Base-by-base conservation (phyloP, 2,329 filamentous ascomycete genomes). In the Neonectria neomacrospora region DNA sequence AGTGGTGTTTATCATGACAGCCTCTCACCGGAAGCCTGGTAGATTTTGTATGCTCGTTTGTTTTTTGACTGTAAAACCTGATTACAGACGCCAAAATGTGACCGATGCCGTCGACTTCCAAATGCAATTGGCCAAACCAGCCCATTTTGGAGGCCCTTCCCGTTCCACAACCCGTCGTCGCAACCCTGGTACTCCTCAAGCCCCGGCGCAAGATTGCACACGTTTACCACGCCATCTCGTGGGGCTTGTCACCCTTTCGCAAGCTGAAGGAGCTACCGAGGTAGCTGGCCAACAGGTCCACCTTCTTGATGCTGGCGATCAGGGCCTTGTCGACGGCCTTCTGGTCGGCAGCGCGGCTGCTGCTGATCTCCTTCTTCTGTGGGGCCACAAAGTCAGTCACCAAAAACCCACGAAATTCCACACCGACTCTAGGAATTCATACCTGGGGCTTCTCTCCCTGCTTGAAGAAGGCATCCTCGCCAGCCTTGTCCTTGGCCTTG, bases 381-480 rank as follows among this genome's bases (percentile, higher is more conserved):
- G 80, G 59, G 53, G 37, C 53, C 52, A 44, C 54, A 16, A 45
- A 50, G 54, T 77, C 66, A 77, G 76, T 69, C 45, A 56, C 58
- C 32, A 32, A 51, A 54, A 18, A 41, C 39, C 39, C 26, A 37
- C n/a, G 20, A 30, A 50, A 47, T 57, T 63, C 28, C 16, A 66
- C 37, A 41, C 37, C 37, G 23, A 41, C 67, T 55, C 37, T 30
- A 8, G 11, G 6, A 55, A 56, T 52, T 61, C 92, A 74, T 89
- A 97, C 94, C 93, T 97, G 88, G 81, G 93, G 87, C 90, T 97
- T 97, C 91, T 97, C 94, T 83, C 94, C 89, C 89, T 97, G 94
- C 90, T 96, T 94, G 91, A 98, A 97, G 90, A 99, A 99, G 82
- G 94, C 93, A 82, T 97, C 95, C 89, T 99, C 95, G 78, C 91